These are phyloP conservation scores for Bodo saltans DNA, from an alignment of 78 protist genomes.

Conservation along the genomic window DNA sequence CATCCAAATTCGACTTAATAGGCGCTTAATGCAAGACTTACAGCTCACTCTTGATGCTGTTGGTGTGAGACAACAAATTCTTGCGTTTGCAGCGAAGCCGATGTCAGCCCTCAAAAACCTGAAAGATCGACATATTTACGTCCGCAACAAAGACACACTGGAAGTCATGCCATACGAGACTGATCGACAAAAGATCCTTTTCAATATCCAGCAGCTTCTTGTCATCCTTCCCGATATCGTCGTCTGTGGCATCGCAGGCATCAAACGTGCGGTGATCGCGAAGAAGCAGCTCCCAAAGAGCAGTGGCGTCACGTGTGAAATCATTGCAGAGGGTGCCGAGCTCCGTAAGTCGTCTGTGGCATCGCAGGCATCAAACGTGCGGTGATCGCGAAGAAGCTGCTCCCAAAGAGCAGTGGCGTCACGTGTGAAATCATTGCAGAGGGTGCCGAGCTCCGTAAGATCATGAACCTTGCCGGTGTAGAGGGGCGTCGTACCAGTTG, in stretches of 20 bases:
- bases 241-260: conserved; percentile 55
- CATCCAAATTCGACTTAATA: conserved; percentile 68
- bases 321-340: conserved; percentile 70
- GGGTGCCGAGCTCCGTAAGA: conserved; percentile 56
- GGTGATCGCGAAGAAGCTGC: conserved; percentile 56
- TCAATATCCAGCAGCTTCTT: conserved; percentile 49
- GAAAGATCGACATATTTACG: conserved; percentile 21
- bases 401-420: not conserved
- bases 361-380: conserved; percentile 73
- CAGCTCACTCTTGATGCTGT: conserved; percentile 58
- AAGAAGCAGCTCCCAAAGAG: conserved; percentile 22
- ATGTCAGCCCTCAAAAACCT: conserved; percentile 40
- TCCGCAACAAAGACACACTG: not conserved
- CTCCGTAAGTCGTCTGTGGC: conserved; percentile 44
- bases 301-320: conserved; percentile 35
- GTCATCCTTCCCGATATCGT: conserved; percentile 47
- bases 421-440: conserved; percentile 65
- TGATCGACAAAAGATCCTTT: conserved; percentile 8
- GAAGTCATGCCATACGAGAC: conserved; percentile 27
- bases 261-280: conserved; percentile 78
- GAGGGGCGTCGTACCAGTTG: conserved; percentile 51
- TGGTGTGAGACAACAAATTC: conserved; percentile 36
- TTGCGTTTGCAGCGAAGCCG: not conserved
- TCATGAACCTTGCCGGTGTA: conserved; percentile 66
- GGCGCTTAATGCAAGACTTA: conserved; percentile 46